phyloP scores from a whole-genome alignment of 2,329 filamentous ascomycete genomes.

The Calonectria pteridis region DNA sequence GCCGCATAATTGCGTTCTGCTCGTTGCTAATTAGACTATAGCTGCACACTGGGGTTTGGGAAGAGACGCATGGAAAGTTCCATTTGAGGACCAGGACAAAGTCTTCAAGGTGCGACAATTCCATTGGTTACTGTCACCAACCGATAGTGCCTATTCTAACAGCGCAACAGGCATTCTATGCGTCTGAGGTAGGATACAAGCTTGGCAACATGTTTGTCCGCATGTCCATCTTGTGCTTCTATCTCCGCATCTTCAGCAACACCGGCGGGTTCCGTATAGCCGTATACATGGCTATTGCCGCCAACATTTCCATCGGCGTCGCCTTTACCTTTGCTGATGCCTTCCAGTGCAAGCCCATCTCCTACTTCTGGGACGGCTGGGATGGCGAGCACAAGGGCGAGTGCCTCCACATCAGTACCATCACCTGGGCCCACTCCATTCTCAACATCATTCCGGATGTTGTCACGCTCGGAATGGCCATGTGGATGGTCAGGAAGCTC shows the following conservation, averaged over 20 bases:
- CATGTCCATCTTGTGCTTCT: slow-evolving; percentile 17
- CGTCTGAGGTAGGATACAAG: slow-evolving; percentile 6
- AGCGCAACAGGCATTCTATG: neutral
- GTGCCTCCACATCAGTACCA: neutral
- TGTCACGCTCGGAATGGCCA: neutral
- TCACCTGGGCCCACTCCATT: neutral
- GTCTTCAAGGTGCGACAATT: neutral
- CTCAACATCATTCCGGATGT: neutral
- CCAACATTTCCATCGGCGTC: neutral
- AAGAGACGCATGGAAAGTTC: neutral
- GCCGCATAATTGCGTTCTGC: neutral
- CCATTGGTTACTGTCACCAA: neutral
- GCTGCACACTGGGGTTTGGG: neutral
- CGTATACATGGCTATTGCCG: neutral
- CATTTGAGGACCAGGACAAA: neutral
- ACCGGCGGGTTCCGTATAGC: neutral
- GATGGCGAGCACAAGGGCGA: neutral
- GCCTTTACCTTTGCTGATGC: neutral
- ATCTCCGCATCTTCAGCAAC: slow-evolving; percentile 11
- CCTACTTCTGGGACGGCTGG: neutral
- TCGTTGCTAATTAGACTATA: neutral
- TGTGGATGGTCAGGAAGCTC: slow-evolving; percentile 13
- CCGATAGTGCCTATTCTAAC: neutral
- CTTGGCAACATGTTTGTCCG: slow-evolving; percentile 10
- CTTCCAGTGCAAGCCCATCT: neutral